Conservation (phyloP, 2,329 filamentous ascomycete species). For the Fusarium domesticum region DNA sequence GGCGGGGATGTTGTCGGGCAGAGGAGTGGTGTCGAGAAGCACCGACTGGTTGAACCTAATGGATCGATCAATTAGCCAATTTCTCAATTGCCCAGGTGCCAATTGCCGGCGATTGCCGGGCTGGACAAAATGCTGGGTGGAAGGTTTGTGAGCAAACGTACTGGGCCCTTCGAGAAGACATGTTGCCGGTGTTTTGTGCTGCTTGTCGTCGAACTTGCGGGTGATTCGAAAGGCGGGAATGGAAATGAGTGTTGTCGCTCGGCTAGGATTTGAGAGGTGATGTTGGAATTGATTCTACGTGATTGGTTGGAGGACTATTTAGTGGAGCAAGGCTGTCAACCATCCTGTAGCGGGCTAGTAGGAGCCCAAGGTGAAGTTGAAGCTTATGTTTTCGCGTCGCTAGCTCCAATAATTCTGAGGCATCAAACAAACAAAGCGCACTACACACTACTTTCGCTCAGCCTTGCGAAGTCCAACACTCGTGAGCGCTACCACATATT, state of each 20-base stretch:
- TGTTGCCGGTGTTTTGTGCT: conserved; percentile 34
- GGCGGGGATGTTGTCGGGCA: conserved; percentile 86
- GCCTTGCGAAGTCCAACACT: conserved; percentile 10
- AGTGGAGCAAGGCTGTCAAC: conserved; percentile 32
- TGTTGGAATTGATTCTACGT: conserved; percentile 39
- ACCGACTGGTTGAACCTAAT: conserved; percentile 88
- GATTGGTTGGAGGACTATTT: conserved; percentile 33
- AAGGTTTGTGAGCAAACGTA: conserved; percentile 30
- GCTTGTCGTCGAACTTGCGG: conserved; percentile 28
- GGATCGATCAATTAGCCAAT: conserved; percentile 31
- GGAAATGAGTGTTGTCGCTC: conserved; percentile 27
- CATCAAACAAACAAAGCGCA: conserved; percentile 24
- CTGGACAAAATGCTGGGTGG: neutral
- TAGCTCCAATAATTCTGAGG: conserved; percentile 30
- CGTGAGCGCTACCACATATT: neutral
- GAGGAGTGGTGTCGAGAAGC: conserved; percentile 93
- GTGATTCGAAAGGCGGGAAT: conserved; percentile 29
- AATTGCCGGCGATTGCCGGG: conserved; percentile 21
- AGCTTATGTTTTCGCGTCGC: conserved; percentile 31
- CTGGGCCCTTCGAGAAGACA: conserved; percentile 44
- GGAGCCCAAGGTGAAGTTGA: conserved; percentile 7
- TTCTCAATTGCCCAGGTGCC: conserved; percentile 13
- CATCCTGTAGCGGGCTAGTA: conserved; percentile 14
- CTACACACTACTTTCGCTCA: conserved; percentile 12
- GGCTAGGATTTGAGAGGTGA: conserved; percentile 38